phyloP scores from a whole-genome alignment of 371 early-diverging fungal species.

The Cokeromyces recurvatus region DNA sequence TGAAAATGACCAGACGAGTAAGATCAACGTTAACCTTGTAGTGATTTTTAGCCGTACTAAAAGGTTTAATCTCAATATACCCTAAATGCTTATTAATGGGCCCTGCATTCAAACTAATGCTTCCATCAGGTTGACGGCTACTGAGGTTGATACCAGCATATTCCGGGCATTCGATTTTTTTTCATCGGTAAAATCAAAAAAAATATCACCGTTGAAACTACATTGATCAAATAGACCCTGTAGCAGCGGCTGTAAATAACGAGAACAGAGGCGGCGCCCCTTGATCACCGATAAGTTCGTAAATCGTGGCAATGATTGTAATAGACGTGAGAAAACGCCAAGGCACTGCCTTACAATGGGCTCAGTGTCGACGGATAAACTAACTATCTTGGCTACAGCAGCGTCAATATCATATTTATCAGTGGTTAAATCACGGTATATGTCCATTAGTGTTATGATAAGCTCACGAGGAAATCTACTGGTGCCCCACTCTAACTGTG shows the following conservation, averaged over 20 bases:
- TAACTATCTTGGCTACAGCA: too few relatives aligned
- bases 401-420: too few relatives aligned
- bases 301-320: too few relatives aligned
- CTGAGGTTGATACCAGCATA: neutral
- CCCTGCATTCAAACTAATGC: neutral
- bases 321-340: too few relatives aligned
- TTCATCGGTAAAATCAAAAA: neutral
- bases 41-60: neutral
- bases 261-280: neutral
- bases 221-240: neutral
- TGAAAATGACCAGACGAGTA: neutral
- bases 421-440: too few relatives aligned
- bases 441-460: too few relatives aligned
- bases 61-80: neutral
- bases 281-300: neutral
- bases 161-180: neutral
- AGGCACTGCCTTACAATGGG: too few relatives aligned
- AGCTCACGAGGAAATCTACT: too few relatives aligned
- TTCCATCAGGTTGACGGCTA: neutral
- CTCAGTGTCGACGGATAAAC: too few relatives aligned
- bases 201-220: neutral
- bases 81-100: neutral
- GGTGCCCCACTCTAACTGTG: too few relatives aligned
- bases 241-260: neutral
- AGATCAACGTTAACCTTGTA: neutral